Evolutionary conservation across 2,329 filamentous ascomycete species (phyloP).

Genomic region (Exophiala mesophila): DNA sequence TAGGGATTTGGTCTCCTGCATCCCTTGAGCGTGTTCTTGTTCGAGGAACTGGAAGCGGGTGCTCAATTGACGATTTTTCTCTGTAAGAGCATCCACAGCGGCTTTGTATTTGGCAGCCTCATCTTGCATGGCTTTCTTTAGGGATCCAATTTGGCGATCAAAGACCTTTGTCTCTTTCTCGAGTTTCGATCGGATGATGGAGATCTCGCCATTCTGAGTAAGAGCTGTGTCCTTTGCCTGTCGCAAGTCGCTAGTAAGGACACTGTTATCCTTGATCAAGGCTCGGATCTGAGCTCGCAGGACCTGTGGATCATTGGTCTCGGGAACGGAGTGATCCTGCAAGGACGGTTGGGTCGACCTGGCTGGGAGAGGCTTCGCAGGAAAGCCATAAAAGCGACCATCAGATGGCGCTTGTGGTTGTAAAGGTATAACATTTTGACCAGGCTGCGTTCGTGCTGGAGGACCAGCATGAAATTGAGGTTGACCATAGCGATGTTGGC

Average conservation of each 20-base stretch:
- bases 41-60: constrained; percentile 58
- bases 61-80: constrained; percentile 52
- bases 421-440: constrained; percentile 1
- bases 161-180: constrained; percentile 49
- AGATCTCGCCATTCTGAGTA: constrained; percentile 56
- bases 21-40: constrained; percentile 55
- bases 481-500: constrained; percentile 25
- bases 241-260: constrained; percentile 35
- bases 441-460: not conserved
- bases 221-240: constrained; percentile 39
- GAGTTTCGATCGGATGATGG: constrained; percentile 57
- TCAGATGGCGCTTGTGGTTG: not conserved
- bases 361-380: constrained; percentile 9
- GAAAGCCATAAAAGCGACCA: constrained; percentile 8
- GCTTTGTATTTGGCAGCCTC: constrained; percentile 49
- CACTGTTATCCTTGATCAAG: constrained; percentile 35
- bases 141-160: constrained; percentile 47
- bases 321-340: not conserved
- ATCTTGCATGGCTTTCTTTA: constrained; percentile 52
- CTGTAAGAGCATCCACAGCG: constrained; percentile 50
- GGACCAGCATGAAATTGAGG: constrained; percentile 5
- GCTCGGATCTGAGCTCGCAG: constrained; percentile 21
- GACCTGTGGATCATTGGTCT: constrained; percentile 29
- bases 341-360: constrained; percentile 1
- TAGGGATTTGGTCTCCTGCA: constrained; percentile 42